phyloP scores from a whole-genome alignment of 31 red algal genomes.

The Odonthalia washingtoniensis region DNA sequence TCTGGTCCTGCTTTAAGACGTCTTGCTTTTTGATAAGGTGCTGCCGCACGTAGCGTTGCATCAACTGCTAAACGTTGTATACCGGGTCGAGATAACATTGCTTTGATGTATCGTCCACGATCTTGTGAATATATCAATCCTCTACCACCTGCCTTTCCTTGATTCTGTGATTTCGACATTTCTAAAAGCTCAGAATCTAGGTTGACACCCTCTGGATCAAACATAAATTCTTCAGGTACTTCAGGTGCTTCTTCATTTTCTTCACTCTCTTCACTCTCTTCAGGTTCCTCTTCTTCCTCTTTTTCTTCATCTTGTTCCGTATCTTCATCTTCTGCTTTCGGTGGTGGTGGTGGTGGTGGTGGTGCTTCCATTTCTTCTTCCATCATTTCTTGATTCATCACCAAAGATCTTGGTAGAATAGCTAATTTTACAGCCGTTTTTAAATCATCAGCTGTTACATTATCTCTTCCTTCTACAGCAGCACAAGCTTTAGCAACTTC shows the following conservation, averaged over 20 bases:
- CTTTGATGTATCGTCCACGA: conserved; percentile 94
- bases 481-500: conserved; percentile 88
- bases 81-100: conserved; percentile 88
- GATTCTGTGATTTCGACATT: conserved; percentile 80
- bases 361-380: conserved; percentile 70
- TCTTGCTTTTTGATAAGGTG: conserved; percentile 88
- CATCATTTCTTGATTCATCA: conserved; percentile 65
- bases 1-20: conserved; percentile 36
- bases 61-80: conserved; percentile 84
- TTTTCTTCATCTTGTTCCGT: conserved; percentile 53
- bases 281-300: conserved; percentile 72
- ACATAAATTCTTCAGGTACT: conserved; percentile 97
- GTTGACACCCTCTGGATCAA: conserved; percentile 93
- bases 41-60: conserved; percentile 93
- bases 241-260: conserved; percentile 80
- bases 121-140: conserved; percentile 93
- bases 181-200: conserved; percentile 91
- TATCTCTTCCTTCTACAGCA: conserved; percentile 82
- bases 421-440: conserved; percentile 86
- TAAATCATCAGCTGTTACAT: conserved; percentile 81
- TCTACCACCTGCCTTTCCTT: conserved; percentile 81
- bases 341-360: conserved; percentile 86
- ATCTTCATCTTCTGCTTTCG: conserved; percentile 58
- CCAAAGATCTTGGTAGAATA: conserved; percentile 85
- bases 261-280: conserved; percentile 66